Base-by-base conservation (phyloP, 345 rosid species). In the Moricandia arvensis region DNA sequence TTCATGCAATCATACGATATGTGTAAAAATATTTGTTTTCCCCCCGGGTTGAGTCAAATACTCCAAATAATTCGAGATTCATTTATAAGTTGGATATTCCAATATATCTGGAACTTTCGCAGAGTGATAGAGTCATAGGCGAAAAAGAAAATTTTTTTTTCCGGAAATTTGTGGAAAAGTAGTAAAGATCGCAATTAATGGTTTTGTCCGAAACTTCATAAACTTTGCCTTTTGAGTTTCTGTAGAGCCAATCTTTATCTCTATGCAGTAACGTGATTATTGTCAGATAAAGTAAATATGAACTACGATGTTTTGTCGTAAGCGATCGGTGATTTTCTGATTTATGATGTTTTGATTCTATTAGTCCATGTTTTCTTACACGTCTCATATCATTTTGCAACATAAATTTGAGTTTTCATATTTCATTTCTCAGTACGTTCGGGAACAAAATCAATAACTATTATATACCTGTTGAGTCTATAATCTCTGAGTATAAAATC, bases 161-260 rank as follows among this genome's bases (percentile, higher is more conserved):
- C 2, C 12, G 31, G 53, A 43, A 53, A 69, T 9, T 34, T 21
- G 21, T 63, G 43, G 38, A 47, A 65, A 77, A 63, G 30, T 15
- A 11, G 61, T 43, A 27, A 53, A 54, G 66, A 41, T 3, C 21
- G 72, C 55, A 77, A 16, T 71, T 10, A 71, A 77, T 65, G 57
- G 68, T 16, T 59, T 58, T 72, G 77, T 77, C 63, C 63, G 68
- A 77, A 59, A 59, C 54, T 60, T 67, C 70, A 47, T 73, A 10
- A 66, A 54, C 13, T 21, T 68, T 62, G 81, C 78, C 78, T 79
- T 79, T 73, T 79, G 61, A 69, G 74, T 79, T 61, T 68, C 74
- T 68, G 78, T 73, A 62, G 70, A 73, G 81, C 55, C 78, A 79
- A 60, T 61, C 66, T 67, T 37, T 77, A 57, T 71, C 16, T 71